phyloP scores from a whole-genome alignment of 2,329 filamentous ascomycete species.

The Penicillium verrucosum region DNA sequence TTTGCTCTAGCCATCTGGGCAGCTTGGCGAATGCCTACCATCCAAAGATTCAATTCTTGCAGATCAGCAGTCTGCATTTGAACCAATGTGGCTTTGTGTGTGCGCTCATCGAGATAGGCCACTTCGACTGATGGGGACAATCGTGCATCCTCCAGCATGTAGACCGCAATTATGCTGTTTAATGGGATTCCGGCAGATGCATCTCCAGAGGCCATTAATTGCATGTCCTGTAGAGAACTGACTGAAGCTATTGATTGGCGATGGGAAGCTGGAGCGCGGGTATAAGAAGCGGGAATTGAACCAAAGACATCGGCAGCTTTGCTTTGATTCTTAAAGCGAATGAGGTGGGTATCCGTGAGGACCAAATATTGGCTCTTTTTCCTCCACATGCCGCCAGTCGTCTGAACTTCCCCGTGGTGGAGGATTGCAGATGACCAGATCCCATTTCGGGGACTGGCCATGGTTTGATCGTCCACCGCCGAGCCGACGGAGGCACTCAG shows the following conservation, averaged over 20 bases:
- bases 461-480: slow-evolving; percentile 48
- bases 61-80: slow-evolving; percentile 63
- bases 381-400: slow-evolving; percentile 65
- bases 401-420: slow-evolving; percentile 68
- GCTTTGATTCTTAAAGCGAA: slow-evolving; percentile 65
- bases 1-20: slow-evolving; percentile 54
- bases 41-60: slow-evolving; percentile 64
- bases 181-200: slow-evolving; percentile 56
- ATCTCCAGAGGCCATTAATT: slow-evolving; percentile 56
- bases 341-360: slow-evolving; percentile 64
- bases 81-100: slow-evolving; percentile 58
- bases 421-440: slow-evolving; percentile 51
- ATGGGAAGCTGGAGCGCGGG: slow-evolving; percentile 43
- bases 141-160: slow-evolving; percentile 64
- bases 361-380: slow-evolving; percentile 72
- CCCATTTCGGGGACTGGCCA: slow-evolving; percentile 32
- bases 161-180: slow-evolving; percentile 65
- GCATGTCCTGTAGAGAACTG: slow-evolving; percentile 60
- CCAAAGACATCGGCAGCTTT: slow-evolving; percentile 65
- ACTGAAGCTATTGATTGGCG: slow-evolving; percentile 60
- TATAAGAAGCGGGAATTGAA: slow-evolving; percentile 44
- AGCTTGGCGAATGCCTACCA: slow-evolving; percentile 59
- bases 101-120: slow-evolving; percentile 64
- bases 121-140: slow-evolving; percentile 66
- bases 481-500: slow-evolving; percentile 51